Evolutionary conservation across 495 filamentous ascomycete species (phyloP).

Genomic region (Zalerion maritima): DNA sequence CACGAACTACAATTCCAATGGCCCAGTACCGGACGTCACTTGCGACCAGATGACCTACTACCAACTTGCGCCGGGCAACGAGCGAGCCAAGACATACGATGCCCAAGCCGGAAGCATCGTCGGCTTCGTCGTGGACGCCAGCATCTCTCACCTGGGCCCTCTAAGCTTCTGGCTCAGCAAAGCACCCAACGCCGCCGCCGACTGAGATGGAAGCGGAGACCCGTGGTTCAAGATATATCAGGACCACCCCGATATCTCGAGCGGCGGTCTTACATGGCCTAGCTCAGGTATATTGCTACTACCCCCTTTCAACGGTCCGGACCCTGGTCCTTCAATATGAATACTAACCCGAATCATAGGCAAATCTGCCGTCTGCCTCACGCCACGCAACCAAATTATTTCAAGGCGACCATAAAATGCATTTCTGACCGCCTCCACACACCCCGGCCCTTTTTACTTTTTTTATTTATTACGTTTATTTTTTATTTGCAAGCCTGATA

Average conservation of each 20-base stretch:
- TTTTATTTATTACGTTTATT: no score
- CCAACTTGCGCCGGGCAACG: conserved; percentile 25
- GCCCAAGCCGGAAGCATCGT: conserved; percentile 32
- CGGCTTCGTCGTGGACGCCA: conserved; percentile 28
- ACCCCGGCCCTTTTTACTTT: no score
- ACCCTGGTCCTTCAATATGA: no score
- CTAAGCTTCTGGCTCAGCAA: conserved; percentile 40
- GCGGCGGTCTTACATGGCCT: conserved; percentile 28
- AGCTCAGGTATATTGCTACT: conserved; percentile 19
- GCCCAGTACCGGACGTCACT: conserved; percentile 34
- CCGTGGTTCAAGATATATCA: conserved; percentile 42
- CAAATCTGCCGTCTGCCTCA: no score
- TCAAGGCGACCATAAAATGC: no score
- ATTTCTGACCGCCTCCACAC: no score
- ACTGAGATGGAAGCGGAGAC: conserved; percentile 32
- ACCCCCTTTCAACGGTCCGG: background rate
- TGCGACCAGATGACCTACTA: conserved; percentile 36
- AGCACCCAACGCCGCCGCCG: conserved; percentile 30
- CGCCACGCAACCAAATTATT: no score
- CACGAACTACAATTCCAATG: conserved; percentile 36
- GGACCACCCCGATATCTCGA: conserved; percentile 22
- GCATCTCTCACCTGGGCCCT: conserved; percentile 36
- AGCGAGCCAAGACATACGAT: conserved; percentile 20
- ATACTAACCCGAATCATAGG: no score
- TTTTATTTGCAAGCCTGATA: no score